These are phyloP conservation scores for Dactylellina cionopaga DNA, from an alignment of 2,329 filamentous ascomycete species.

Conservation along the genomic window DNA sequence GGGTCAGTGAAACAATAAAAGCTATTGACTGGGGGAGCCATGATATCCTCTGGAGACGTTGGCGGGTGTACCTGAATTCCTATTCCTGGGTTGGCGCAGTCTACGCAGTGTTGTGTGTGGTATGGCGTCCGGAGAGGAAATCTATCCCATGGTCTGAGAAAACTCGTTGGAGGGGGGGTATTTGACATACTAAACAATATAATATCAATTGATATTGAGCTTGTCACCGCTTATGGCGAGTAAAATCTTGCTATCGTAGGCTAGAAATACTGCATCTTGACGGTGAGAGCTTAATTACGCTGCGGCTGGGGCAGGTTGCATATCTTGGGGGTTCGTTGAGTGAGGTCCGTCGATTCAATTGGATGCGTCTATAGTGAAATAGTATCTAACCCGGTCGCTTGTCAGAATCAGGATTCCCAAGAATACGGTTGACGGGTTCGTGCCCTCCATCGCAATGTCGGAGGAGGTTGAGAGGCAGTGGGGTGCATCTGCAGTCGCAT, in stretches of 20 bases:
- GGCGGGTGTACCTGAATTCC: constrained; percentile 49
- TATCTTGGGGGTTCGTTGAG: constrained; percentile 39
- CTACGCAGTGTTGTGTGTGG: constrained; percentile 3
- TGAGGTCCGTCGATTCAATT: constrained; percentile 14
- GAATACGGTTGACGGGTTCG: constrained; percentile 36
- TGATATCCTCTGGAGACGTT: not conserved
- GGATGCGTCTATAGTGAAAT: constrained; percentile 12
- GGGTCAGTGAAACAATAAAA: constrained; percentile 8
- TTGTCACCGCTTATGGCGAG: constrained; percentile 16
- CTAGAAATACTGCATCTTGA: constrained; percentile 33
- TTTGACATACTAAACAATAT: constrained; percentile 19
- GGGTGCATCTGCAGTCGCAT: constrained; percentile 23
- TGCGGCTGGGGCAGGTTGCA: constrained; percentile 39
- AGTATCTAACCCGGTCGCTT: constrained; percentile 12
- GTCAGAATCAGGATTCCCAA: constrained; percentile 31
- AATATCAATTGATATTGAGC: constrained; percentile 7
- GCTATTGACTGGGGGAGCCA: not conserved
- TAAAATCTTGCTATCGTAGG: constrained; percentile 21
- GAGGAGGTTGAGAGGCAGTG: constrained; percentile 28
- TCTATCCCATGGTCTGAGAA: constrained; percentile 24
- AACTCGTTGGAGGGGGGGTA: not conserved
- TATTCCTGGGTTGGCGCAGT: constrained; percentile 52
- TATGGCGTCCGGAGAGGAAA: constrained; percentile 17
- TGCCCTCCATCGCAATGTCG: constrained; percentile 46
- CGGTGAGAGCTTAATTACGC: constrained; percentile 20